Evolutionary conservation across 371 early-diverging fungal species (phyloP).

Genomic region (Blakeslea trispora): DNA sequence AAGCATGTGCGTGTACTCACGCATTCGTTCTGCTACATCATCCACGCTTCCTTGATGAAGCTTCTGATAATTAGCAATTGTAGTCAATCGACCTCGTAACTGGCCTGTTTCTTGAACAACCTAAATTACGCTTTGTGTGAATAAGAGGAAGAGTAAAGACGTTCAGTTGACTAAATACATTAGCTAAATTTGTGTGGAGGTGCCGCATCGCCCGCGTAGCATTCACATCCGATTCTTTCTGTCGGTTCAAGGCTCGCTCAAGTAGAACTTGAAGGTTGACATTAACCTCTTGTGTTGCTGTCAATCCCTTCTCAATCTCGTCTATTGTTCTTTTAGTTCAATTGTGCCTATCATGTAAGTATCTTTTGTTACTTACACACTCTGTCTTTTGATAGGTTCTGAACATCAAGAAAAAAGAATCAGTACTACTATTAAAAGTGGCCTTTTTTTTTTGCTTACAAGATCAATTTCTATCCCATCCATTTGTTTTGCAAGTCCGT

Average conservation of each 20-base stretch:
- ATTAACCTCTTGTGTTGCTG: constrained; percentile 59
- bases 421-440: not conserved
- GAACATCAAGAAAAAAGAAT: constrained; percentile 1
- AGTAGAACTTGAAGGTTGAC: constrained; percentile 59
- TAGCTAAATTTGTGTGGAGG: constrained; percentile 60
- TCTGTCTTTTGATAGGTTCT: constrained; percentile 42
- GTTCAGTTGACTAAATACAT: constrained; percentile 38
- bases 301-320: constrained; percentile 60
- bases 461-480: constrained; percentile 58
- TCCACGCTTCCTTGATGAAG: constrained; percentile 54
- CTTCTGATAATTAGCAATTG: constrained; percentile 51
- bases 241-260: constrained; percentile 55
- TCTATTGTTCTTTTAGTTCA: constrained; percentile 16
- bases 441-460: constrained; percentile 23
- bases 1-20: constrained; percentile 56
- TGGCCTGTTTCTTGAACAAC: constrained; percentile 56
- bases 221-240: constrained; percentile 56
- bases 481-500: constrained; percentile 57
- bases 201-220: constrained; percentile 57
- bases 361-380: constrained; percentile 27
- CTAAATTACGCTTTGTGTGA: constrained; percentile 18
- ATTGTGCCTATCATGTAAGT: not conserved
- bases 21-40: constrained; percentile 53
- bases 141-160: not conserved
- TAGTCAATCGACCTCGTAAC: constrained; percentile 46